These are phyloP conservation scores for Linum usitatissimum DNA, from an alignment of 345 rosid species.

Conservation along the genomic window DNA sequence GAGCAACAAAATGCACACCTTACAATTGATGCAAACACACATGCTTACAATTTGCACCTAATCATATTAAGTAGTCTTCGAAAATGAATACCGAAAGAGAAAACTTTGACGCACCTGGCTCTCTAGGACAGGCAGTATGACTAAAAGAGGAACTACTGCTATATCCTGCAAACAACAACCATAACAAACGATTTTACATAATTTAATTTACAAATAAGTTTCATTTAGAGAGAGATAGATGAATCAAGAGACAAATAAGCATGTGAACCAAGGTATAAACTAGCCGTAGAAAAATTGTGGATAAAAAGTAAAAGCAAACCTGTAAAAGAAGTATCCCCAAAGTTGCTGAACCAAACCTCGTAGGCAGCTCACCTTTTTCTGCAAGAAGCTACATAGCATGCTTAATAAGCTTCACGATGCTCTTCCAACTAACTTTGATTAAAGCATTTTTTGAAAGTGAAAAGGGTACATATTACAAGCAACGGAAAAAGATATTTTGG, in stretches of 20 bases:
- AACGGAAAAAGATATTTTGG: background rate
- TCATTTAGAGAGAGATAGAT: constrained; percentile 15
- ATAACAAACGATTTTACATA: background rate
- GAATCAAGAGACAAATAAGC: constrained; percentile 11
- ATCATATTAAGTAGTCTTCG: background rate
- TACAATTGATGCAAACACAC: too few relatives aligned
- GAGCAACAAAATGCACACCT: too few relatives aligned
- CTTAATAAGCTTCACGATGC: constrained; percentile 28
- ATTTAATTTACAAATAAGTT: background rate
- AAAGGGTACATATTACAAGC: background rate
- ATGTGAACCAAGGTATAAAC: constrained; percentile 4
- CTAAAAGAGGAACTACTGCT: constrained; percentile 87
- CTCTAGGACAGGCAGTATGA: constrained; percentile 85
- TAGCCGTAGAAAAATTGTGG: constrained; percentile 1
- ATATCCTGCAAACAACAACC: constrained; percentile 60
- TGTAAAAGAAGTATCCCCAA: constrained; percentile 93
- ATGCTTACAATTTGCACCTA: background rate
- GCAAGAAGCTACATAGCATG: constrained; percentile 74
- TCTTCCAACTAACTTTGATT: background rate
- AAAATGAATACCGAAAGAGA: background rate
- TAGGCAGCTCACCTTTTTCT: constrained; percentile 97
- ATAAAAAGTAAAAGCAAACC: constrained; percentile 29
- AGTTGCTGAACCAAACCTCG: constrained; percentile 96
- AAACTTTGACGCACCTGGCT: constrained; percentile 55
- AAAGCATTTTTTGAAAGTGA: background rate